phyloP scores from a whole-genome alignment of 176 grass and related monocot species.

The Alloteropsis semialata region DNA sequence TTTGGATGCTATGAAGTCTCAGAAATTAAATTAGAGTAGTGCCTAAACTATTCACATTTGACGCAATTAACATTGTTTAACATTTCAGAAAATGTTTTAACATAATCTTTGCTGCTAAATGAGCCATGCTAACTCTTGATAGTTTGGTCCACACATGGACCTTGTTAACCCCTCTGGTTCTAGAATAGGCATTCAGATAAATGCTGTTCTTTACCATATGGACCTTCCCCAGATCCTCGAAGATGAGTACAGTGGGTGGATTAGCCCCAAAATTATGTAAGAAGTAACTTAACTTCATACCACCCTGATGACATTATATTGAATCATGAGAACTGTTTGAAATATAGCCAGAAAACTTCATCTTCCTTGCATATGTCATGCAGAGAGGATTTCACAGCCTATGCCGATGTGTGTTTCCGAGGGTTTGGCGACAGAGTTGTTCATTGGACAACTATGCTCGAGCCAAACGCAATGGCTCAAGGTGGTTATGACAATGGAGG shows the following conservation, averaged over 20 bases:
- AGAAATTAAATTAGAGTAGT: no score
- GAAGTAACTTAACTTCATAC: background rate
- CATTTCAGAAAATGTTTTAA: no score
- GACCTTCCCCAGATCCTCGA: constrained; percentile 62
- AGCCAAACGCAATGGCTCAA: constrained; percentile 38
- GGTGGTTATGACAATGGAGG: background rate
- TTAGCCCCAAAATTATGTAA: constrained; percentile 58
- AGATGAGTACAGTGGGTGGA: constrained; percentile 71
- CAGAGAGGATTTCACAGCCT: constrained; percentile 73
- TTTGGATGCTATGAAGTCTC: background rate
- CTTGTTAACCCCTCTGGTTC: background rate
- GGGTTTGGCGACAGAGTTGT: constrained; percentile 63
- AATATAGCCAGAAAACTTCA: background rate
- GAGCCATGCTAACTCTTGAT: background rate
- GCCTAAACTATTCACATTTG: no score
- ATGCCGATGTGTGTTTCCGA: constrained; percentile 57
- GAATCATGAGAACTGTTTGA: background rate
- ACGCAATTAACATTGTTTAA: no score
- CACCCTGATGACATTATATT: background rate
- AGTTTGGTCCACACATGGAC: no score
- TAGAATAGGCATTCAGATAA: constrained; percentile 35
- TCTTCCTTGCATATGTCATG: background rate
- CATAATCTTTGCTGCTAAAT: no score
- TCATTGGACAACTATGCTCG: constrained; percentile 51
- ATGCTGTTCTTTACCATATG: constrained; percentile 43